Evolutionary conservation across 257 asterid genomes (phyloP).

Genomic region (Prunella vulgaris): DNA sequence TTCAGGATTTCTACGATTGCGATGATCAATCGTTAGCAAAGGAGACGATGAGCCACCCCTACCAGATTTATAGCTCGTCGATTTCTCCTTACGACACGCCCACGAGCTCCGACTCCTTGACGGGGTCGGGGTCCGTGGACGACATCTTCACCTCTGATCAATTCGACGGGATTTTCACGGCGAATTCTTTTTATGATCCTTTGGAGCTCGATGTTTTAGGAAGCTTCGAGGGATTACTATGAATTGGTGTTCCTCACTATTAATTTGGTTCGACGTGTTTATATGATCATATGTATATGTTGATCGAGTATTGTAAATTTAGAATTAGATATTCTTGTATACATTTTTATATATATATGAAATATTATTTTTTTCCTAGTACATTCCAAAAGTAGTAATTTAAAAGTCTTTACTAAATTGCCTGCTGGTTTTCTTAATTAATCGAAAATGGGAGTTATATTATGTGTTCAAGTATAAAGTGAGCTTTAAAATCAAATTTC

Average conservation of each 20-base stretch:
- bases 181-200: constrained; percentile 29
- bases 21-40: neutral
- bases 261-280: neutral
- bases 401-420: neutral
- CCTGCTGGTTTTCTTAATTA: neutral
- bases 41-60: constrained; percentile 9
- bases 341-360: neutral
- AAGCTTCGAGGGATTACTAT: constrained; percentile 45
- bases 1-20: constrained; percentile 18
- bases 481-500: neutral
- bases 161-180: constrained; percentile 28
- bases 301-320: neutral
- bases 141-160: constrained; percentile 32
- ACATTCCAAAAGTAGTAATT: neutral
- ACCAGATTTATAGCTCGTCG: constrained; percentile 9
- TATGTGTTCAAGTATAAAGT: neutral
- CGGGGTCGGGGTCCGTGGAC: constrained; percentile 36
- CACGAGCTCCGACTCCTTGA: constrained; percentile 42
- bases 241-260: neutral
- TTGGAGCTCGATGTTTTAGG: constrained; percentile 50
- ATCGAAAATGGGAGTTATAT: neutral
- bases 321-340: constrained; percentile 6
- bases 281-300: neutral
- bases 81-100: constrained; percentile 31
- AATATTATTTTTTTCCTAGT: neutral